Base-by-base conservation (phyloP, 768 basidiomycete species). In the Russula sp. region DNA sequence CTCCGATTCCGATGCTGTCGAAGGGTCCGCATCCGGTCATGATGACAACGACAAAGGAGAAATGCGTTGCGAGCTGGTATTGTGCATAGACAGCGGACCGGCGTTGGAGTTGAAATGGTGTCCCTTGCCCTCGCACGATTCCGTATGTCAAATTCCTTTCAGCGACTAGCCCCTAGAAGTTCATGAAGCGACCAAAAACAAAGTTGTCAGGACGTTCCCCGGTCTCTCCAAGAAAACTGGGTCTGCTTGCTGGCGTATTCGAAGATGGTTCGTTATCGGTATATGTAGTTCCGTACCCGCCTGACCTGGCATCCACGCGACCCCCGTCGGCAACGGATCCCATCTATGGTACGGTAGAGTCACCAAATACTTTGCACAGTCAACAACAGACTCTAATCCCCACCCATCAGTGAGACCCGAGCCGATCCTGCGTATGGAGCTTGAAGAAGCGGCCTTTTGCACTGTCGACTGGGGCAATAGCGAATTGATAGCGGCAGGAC, bases 401-500 rank as follows among this genome's bases (percentile, higher is more conserved):
- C 25, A 3, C 60, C 14, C 25, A 3, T 16, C 56, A 90, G 87
- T 89, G 10, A 78, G 76, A 57, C 57, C 82, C 0, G 76, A 86
- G 50, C 91, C 94, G 0, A 69, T 88, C 3, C 53, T 95, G 7
- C 81, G 83, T 10, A 81, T 98, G 1, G 83, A 89, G 66, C 73
- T 92, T 2, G 85, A 87, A 57, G 89, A 92, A 46, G 81, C 90
- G 0, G 76, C 79, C n/a, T 88, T 86, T 69, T 88, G 83, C 81
- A 80, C 83, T 16, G 77, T 97, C 56, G 93, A 97, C 66, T 98
- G 94, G 94, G 89, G 85, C 0, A 93, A 91, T 65, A 90, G 91
- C 64, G 86, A 88, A 60, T 68, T 85, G 11, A 72, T 99, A 7
- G 93, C 91, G 0, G 83, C 88, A 13, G 95, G 94, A 0, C 86